phyloP scores from a whole-genome alignment of 768 basidiomycete species.

The Psilocybe cubensis region DNA sequence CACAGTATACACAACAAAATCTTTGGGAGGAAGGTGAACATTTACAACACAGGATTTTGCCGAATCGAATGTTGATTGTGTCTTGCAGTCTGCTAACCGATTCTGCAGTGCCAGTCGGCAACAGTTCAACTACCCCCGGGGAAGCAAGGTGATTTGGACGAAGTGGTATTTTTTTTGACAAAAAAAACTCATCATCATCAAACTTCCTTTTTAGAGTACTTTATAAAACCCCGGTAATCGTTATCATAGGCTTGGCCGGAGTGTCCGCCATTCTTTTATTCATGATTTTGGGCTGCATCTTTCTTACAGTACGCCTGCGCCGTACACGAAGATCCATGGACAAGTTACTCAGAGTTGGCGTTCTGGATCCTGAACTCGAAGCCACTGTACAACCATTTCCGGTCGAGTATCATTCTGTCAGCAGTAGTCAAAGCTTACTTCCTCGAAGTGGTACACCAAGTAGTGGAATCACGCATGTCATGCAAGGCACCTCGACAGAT shows the following conservation, averaged over 20 bases:
- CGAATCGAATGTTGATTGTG: too few relatives aligned
- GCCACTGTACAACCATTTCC: neutral
- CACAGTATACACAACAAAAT: conserved; percentile 16
- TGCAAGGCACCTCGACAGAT: neutral
- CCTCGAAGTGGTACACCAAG: neutral
- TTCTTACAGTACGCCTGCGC: neutral
- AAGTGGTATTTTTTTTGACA: too few relatives aligned
- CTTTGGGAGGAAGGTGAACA: conserved; percentile 21
- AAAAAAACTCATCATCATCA: too few relatives aligned
- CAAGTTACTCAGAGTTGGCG: neutral
- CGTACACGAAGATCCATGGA: neutral
- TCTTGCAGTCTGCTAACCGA: neutral
- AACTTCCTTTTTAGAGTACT: neutral
- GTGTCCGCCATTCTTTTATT: neutral
- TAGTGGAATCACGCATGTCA: neutral
- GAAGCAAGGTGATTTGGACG: neutral
- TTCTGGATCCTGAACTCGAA: neutral
- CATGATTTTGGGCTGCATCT: neutral
- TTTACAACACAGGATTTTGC: too few relatives aligned
- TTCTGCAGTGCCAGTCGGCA: neutral
- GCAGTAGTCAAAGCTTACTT: neutral
- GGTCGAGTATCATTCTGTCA: neutral
- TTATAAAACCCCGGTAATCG: neutral
- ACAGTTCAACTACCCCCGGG: neutral
- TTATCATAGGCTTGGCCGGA: neutral